phyloP scores from a whole-genome alignment of 2,329 filamentous ascomycete species.

The Fusarium burgessii region DNA sequence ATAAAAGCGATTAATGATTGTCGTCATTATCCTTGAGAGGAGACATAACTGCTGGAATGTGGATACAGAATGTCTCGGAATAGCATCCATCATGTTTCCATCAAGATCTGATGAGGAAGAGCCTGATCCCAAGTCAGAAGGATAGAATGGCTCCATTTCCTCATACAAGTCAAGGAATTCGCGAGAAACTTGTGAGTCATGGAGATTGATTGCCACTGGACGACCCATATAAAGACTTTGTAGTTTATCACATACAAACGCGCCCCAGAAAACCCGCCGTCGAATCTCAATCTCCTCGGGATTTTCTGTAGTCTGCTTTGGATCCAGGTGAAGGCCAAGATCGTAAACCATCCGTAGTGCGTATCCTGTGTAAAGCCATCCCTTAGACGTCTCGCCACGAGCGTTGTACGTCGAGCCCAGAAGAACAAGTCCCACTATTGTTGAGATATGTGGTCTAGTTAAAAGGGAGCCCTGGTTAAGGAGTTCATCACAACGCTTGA shows the following conservation, averaged over 20 bases:
- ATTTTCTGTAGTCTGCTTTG: neutral
- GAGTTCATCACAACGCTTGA: constrained; percentile 9
- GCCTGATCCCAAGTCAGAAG: neutral
- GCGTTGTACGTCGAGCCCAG: constrained; percentile 15
- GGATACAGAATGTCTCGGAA: constrained; percentile 11
- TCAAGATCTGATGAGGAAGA: rapidly evolving
- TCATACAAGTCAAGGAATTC: constrained; percentile 17
- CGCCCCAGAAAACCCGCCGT: constrained; percentile 6
- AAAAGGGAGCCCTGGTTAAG: neutral
- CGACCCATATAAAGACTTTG: constrained; percentile 16
- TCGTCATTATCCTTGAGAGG: constrained; percentile 18
- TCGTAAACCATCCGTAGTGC: constrained; percentile 15
- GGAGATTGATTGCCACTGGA: constrained; percentile 7
- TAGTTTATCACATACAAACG: constrained; percentile 58
- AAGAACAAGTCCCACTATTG: constrained; percentile 9
- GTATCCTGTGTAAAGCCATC: constrained; percentile 15
- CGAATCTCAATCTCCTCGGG: constrained; percentile 14
- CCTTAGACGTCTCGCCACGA: constrained; percentile 18
- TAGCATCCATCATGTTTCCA: neutral
- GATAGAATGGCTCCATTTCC: constrained; percentile 13
- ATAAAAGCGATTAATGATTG: constrained; percentile 15
- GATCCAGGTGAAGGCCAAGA: constrained; percentile 8
- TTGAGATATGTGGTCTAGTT: constrained; percentile 1
- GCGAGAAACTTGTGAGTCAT: constrained; percentile 3
- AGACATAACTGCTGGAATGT: constrained; percentile 19